Evolutionary conservation across 345 rosid genomes (phyloP).

Genomic region (Syzygium jambos): DNA sequence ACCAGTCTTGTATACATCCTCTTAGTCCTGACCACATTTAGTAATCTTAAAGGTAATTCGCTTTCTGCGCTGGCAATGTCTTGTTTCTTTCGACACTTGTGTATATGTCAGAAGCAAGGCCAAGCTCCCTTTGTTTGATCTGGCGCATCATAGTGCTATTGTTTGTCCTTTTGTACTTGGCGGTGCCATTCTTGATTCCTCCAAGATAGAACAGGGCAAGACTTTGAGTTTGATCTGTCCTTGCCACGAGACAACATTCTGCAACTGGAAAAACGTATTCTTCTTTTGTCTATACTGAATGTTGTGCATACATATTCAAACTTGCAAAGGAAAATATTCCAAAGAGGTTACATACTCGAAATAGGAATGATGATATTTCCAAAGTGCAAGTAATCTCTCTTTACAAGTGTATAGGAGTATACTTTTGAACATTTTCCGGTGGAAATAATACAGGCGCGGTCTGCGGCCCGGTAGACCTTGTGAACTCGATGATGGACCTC

Average conservation of each 20-base stretch:
- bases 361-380: not conserved
- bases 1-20: not conserved
- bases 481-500: slow-evolving; percentile 94
- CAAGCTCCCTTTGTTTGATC: not conserved
- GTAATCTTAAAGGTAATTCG: not conserved
- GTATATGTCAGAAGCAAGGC: not conserved
- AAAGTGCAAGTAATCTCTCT: not conserved
- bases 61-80: not conserved
- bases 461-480: slow-evolving; percentile 73
- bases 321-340: not conserved
- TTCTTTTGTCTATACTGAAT: not conserved
- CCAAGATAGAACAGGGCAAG: not conserved
- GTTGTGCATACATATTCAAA: not conserved
- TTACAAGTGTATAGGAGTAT: not conserved
- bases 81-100: not conserved
- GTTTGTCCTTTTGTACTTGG: not conserved
- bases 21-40: not conserved
- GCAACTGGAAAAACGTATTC: not conserved
- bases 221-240: not conserved
- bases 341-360: not conserved
- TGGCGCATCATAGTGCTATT: not conserved
- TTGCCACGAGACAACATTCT: not conserved
- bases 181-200: not conserved
- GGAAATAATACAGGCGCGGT: slow-evolving; percentile 51
- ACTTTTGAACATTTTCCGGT: not conserved